These are phyloP conservation scores for Bidens hawaiensis DNA, from an alignment of 140 eudicot species.

Conservation along the genomic window DNA sequence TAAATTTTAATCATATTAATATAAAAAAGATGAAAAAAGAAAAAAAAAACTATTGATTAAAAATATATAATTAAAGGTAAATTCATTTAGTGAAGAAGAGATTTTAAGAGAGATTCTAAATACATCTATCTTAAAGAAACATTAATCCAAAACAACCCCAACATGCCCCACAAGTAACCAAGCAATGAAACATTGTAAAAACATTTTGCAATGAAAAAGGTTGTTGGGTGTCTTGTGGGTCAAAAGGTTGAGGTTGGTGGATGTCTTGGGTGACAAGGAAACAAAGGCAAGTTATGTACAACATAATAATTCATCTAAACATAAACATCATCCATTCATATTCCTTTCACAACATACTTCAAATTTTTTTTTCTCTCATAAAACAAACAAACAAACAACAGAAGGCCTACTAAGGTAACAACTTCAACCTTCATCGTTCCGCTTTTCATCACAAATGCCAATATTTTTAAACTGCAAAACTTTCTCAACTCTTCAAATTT, in stretches of 20 bases:
- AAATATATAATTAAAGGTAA: neutral
- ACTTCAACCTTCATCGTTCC: constrained; percentile 30
- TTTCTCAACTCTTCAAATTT: constrained; percentile 25
- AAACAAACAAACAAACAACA: constrained; percentile 18
- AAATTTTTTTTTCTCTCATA: constrained; percentile 20
- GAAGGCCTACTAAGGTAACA: no score
- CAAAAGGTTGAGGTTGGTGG: no score
- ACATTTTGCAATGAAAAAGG: neutral
- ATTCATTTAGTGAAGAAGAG: neutral
- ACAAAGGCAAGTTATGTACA: constrained; percentile 22
- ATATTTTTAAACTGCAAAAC: constrained; percentile 37
- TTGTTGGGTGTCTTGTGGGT: no score
- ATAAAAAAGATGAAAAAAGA: no score
- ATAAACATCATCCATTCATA: constrained; percentile 10
- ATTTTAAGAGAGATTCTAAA: neutral
- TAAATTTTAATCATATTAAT: no score
- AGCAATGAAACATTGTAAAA: neutral
- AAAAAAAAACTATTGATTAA: no score
- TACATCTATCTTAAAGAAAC: neutral
- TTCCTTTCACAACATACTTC: constrained; percentile 33
- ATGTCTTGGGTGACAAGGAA: constrained; percentile 7
- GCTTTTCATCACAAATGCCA: constrained; percentile 19
- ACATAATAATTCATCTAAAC: constrained; percentile 5
- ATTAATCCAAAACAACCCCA: neutral
- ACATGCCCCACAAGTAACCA: neutral